Base-by-base conservation (phyloP, 1,139 yeast species). In the Geotrichum phurueaensis region DNA sequence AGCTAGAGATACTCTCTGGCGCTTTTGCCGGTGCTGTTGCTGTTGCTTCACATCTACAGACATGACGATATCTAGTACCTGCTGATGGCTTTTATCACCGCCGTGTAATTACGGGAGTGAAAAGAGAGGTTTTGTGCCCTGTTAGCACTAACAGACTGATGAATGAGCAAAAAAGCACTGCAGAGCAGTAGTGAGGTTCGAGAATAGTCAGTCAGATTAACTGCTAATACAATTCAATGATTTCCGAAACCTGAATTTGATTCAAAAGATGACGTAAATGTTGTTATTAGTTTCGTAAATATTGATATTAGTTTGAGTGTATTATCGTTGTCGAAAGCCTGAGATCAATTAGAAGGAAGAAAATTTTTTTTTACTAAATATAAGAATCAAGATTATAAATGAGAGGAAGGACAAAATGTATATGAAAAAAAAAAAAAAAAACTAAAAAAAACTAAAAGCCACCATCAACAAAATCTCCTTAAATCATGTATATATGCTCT, bases 1-100 rank as follows among this genome's bases (percentile, higher is more conserved):
- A 0, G 78, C 78, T 45, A 70, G 69, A 5, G 75, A 69, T 10
- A 74, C 72, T n/a, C 77, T 66, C 51, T 58, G 60, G 20, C 63
- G 60, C 52, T 58, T 58, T 18, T 15, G 20, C 57, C 51, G 3
- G 25, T 31, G 10, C 27, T 15, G 13, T 20, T 15, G 13, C 18
- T 48, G 10, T 29, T 13, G 43, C 6, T 31, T 18, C 27, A 20
- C 33, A 39, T 27, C 22, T 7, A 29, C 15, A 23, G n/a, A 22
- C 31, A 43, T 27, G 23, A 12, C 39, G 18, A 43, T 3, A 51
- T 51, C 3, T 31, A 33, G 43, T 36, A 36, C 18, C 13, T 36
- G 18, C 43, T 36, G 10, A n/a, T n/a, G 18, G 31, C 31, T 36
- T 22, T 18, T 20, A 53, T 25, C 22, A 29, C 31, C 1, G 45